Conservation (phyloP, 2,329 filamentous ascomycete species). For the Penicillium sp. region DNA sequence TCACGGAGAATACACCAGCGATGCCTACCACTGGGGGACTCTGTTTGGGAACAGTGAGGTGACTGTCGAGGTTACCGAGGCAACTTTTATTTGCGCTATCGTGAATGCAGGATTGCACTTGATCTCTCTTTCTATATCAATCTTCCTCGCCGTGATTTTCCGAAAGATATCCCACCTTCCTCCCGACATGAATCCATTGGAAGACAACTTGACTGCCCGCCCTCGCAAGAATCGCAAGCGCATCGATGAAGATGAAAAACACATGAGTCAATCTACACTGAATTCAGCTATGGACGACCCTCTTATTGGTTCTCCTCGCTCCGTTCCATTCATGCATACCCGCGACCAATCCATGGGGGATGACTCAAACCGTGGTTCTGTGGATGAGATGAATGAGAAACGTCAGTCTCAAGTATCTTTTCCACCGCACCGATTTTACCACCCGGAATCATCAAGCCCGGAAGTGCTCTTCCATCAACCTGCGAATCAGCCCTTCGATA, state of each 20-base stretch:
- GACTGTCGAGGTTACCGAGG: constrained; percentile 60
- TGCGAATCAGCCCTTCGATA: constrained; percentile 29
- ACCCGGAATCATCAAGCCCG: constrained; percentile 32
- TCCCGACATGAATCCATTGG: constrained; percentile 92
- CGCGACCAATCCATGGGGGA: constrained; percentile 62
- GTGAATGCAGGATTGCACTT: constrained; percentile 66
- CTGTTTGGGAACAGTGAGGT: constrained; percentile 58
- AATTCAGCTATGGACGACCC: constrained; percentile 44
- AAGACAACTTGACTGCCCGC: constrained; percentile 74
- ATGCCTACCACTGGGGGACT: constrained; percentile 61
- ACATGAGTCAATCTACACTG: constrained; percentile 53
- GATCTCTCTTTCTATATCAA: constrained; percentile 65
- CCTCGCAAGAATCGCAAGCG: constrained; percentile 70
- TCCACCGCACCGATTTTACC: constrained; percentile 33
- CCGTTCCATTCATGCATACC: constrained; percentile 77
- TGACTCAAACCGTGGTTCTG: constrained; percentile 51
- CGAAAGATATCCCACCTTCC: constrained; percentile 76
- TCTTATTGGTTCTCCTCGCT: constrained; percentile 45
- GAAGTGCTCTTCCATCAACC: constrained; percentile 31
- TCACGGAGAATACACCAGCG: constrained; percentile 49
- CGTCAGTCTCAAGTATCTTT: constrained; percentile 52
- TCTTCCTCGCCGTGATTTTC: constrained; percentile 77
- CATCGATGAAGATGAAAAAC: constrained; percentile 61
- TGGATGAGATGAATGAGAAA: constrained; percentile 47
- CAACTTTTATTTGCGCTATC: constrained; percentile 67